Conservation (phyloP, 495 filamentous ascomycete species). For the Aspergillus hancockii region DNA sequence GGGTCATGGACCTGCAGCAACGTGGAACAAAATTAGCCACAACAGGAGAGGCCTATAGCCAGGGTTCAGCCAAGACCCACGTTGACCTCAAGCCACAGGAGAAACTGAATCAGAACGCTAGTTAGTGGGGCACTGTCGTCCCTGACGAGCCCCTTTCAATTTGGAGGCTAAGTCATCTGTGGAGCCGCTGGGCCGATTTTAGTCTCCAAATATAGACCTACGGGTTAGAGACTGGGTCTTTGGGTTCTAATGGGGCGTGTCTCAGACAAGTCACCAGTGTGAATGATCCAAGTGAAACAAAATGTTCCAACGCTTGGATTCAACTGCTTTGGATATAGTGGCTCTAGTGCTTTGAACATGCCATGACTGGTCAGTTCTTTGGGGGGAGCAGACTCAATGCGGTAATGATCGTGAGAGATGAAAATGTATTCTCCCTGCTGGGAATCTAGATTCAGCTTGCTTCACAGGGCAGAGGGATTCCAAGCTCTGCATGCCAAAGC, state of each 20-base stretch:
- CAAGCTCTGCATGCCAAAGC: too few species aligned
- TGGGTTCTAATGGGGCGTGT: neutral
- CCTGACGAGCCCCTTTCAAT: neutral
- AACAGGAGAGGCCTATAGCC: too few species aligned
- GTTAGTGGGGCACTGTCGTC: neutral
- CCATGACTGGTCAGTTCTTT: too few species aligned
- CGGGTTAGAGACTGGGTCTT: neutral
- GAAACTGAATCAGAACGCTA: neutral
- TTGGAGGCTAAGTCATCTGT: neutral
- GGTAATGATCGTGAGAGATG: too few species aligned
- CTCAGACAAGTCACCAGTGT: neutral
- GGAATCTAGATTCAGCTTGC: too few species aligned
- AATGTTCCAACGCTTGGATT: neutral
- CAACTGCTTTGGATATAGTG: too few species aligned
- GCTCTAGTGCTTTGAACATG: too few species aligned
- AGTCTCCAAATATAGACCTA: neutral
- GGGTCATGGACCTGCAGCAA: too few species aligned
- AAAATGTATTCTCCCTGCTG: too few species aligned
- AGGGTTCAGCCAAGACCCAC: neutral
- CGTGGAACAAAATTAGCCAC: too few species aligned
- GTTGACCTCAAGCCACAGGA: neutral
- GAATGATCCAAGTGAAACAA: neutral
- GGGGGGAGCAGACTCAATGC: too few species aligned
- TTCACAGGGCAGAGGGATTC: too few species aligned
- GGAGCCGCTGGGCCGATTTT: neutral